phyloP scores from a whole-genome alignment of 108 stramenopile species.

The Cyclotella atomus region DNA sequence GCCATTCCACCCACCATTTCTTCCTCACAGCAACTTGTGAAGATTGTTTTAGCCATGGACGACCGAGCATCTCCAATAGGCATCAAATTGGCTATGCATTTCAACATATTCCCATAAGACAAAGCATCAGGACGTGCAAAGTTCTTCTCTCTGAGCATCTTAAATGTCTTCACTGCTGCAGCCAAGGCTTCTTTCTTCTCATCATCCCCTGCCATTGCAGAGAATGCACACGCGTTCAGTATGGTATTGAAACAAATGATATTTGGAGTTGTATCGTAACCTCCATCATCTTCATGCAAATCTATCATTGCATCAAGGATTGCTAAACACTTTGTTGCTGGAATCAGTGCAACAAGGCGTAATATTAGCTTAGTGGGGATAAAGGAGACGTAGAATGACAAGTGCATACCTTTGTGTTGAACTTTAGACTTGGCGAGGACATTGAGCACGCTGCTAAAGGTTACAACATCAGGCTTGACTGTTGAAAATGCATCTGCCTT shows the following conservation, averaged over 20 bases:
- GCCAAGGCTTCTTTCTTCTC: constrained; percentile 55
- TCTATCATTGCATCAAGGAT: constrained; percentile 53
- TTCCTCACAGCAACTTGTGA: constrained; percentile 55
- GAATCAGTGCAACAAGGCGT: background rate
- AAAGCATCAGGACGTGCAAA: constrained; percentile 58
- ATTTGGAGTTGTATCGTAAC: constrained; percentile 51
- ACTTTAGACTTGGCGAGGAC: constrained; percentile 70
- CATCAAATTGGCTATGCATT: constrained; percentile 66
- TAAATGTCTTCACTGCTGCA: constrained; percentile 62
- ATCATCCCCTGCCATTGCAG: constrained; percentile 47
- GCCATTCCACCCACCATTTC: constrained; percentile 66
- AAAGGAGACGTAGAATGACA: no score
- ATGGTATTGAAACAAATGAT: constrained; percentile 67
- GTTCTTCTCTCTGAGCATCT: constrained; percentile 15
- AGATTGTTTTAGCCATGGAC: constrained; percentile 58
- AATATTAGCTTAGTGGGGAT: no score
- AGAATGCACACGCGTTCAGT: constrained; percentile 76
- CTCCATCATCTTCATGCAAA: constrained; percentile 39
- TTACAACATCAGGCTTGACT: constrained; percentile 60
- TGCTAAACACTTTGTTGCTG: constrained; percentile 45
- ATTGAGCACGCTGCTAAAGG: constrained; percentile 67
- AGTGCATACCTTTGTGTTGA: constrained; percentile 33
- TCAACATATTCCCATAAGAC: constrained; percentile 70
- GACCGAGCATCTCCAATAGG: constrained; percentile 54
- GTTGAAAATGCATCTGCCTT: constrained; percentile 41